Evolutionary conservation across 2,329 filamentous ascomycete genomes (phyloP).

Genomic region (Fusarium sp.): DNA sequence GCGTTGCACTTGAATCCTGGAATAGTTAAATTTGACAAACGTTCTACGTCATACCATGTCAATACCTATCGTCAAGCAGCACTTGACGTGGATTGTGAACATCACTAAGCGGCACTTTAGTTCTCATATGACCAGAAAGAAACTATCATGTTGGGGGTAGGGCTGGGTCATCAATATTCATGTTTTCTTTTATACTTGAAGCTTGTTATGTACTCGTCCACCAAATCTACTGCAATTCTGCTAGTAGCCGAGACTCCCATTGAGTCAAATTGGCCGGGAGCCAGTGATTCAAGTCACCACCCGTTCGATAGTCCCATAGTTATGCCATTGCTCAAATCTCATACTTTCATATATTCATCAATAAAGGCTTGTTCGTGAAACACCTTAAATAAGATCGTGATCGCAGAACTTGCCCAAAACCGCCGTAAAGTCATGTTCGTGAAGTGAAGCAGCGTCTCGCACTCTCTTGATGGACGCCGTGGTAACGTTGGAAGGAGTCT

Average conservation of each 20-base stretch:
- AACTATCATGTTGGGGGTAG: neutral
- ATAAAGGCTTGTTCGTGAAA: neutral
- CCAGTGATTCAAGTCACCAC: neutral
- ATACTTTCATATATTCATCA: neutral
- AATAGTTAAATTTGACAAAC: neutral
- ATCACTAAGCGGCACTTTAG: neutral
- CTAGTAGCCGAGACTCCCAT: neutral
- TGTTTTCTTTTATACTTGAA: neutral
- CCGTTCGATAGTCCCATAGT: neutral
- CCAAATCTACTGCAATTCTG: neutral
- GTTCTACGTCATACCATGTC: neutral
- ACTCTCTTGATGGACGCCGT: slow-evolving; percentile 29
- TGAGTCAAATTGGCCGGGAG: neutral
- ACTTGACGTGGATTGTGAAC: neutral
- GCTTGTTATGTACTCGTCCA: neutral
- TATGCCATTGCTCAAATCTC: neutral
- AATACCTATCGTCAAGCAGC: neutral
- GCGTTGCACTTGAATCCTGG: neutral
- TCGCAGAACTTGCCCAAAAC: slow-evolving; percentile 38
- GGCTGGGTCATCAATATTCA: neutral
- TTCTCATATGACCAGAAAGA: neutral
- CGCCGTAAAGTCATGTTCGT: slow-evolving; percentile 29
- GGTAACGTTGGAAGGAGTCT: slow-evolving; percentile 34
- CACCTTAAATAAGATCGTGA: slow-evolving; percentile 38
- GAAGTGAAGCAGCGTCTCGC: slow-evolving; percentile 31